Percentiles rank a stretch among this genome's conserved stretches.
Conservation (phyloP, 495 filamentous ascomycete species). For the Penicillium coffeae region DNA sequence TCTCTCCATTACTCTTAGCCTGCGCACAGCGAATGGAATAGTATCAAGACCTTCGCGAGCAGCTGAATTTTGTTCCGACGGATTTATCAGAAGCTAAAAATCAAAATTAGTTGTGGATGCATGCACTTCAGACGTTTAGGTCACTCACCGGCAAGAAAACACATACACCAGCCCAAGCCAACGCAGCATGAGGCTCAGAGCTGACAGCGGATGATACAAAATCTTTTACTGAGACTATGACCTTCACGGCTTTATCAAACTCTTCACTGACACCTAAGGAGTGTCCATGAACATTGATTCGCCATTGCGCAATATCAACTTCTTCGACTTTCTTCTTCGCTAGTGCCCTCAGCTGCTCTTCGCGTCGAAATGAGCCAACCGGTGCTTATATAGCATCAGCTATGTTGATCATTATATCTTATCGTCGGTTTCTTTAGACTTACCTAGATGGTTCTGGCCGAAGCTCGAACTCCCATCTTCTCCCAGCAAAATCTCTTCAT, state of each 20-base stretch:
- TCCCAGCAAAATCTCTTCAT: neutral
- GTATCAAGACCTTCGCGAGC: conserved; percentile 2
- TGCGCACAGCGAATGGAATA: conserved; percentile 3
- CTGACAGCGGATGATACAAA: conserved; percentile 1
- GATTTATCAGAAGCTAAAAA: conserved; percentile 6
- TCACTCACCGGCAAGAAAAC: conserved; percentile 9
- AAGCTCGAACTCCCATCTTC: neutral
- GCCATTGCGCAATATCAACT: neutral
- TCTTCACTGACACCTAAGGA: neutral
- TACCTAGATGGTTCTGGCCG: neutral
- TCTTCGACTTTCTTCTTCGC: neutral
- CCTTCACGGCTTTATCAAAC: conserved; percentile 1
- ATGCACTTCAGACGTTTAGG: neutral
- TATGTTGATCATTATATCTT: neutral
- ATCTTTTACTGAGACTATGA: neutral
- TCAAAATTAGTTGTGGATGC: neutral
- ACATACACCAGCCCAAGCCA: conserved; percentile 8
- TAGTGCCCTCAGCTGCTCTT: neutral
- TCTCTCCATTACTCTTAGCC: conserved; percentile 5
- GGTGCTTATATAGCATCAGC: neutral
- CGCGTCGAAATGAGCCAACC: neutral
- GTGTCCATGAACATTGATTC: neutral
- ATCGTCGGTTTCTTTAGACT: neutral
- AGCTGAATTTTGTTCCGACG: conserved; percentile 3
- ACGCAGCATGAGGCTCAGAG: conserved; percentile 4